These are phyloP conservation scores for Phaeolepiota aurea DNA, from an alignment of 768 basidiomycete genomes.

Conservation along the genomic window DNA sequence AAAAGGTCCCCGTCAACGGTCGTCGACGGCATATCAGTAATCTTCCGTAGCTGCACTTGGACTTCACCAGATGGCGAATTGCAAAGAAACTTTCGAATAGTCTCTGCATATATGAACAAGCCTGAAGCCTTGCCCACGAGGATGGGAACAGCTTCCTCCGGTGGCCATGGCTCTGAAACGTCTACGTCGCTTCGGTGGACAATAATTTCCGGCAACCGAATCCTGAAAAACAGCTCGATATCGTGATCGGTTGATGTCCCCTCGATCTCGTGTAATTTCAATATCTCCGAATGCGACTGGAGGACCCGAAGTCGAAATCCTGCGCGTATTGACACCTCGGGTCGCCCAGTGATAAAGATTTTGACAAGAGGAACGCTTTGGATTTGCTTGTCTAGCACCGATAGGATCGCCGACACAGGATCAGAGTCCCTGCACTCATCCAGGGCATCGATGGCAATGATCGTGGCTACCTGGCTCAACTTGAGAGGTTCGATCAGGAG, in stretches of 20 bases:
- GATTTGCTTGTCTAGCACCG: background rate
- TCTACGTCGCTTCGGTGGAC: constrained; percentile 4
- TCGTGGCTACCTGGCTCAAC: background rate
- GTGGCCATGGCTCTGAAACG: constrained; percentile 11
- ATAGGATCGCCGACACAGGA: constrained; percentile 5
- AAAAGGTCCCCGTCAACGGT: background rate
- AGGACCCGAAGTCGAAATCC: constrained; percentile 4
- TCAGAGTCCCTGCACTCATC: constrained; percentile 11
- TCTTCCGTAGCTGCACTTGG: background rate
- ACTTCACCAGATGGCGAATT: background rate
- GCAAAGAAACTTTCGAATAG: constrained; percentile 10
- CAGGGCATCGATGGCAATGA: background rate
- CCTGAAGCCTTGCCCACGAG: constrained; percentile 9
- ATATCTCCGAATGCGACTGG: constrained; percentile 5
- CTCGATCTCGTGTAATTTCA: constrained; percentile 15
- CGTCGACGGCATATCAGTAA: background rate
- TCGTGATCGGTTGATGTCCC: constrained; percentile 11
- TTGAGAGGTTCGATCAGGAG: background rate
- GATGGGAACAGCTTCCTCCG: constrained; percentile 7
- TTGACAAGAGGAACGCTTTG: constrained; percentile 2
- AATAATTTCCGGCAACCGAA: background rate
- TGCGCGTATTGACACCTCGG: constrained; percentile 2
- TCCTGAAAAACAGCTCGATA: constrained; percentile 9
- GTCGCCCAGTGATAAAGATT: constrained; percentile 7
- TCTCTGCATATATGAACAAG: constrained; percentile 14